These are phyloP conservation scores for Paramyrothecium sp. DNA, from an alignment of 2,329 filamentous ascomycete genomes.

Conservation along the genomic window DNA sequence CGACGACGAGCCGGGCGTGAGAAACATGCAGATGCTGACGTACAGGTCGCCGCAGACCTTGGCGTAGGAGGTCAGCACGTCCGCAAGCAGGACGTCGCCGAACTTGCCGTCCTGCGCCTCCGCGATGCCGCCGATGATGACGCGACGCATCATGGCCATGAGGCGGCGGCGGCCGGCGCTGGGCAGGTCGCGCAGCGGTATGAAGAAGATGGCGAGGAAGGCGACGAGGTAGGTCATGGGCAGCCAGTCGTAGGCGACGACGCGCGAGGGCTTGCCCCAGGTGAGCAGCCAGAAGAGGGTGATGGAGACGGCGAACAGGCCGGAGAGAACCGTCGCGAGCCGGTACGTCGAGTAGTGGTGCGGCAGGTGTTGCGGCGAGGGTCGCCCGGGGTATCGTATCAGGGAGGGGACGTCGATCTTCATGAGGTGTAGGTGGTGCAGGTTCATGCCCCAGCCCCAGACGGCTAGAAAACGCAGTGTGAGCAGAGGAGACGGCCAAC, in stretches of 20 bases:
- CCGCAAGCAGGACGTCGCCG: slow-evolving; percentile 87
- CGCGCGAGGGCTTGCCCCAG: slow-evolving; percentile 64
- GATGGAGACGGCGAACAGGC: slow-evolving; percentile 69
- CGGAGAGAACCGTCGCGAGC: slow-evolving; percentile 73
- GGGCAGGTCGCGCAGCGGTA: slow-evolving; percentile 68
- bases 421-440: slow-evolving; percentile 77
- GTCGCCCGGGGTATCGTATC: slow-evolving; percentile 79
- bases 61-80: slow-evolving; percentile 92
- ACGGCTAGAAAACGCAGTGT: too few relatives aligned
- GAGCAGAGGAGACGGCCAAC: too few relatives aligned
- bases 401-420: slow-evolving; percentile 86
- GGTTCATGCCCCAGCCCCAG: slow-evolving; percentile 93
- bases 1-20: slow-evolving; percentile 67
- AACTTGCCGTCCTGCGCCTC: slow-evolving; percentile 89
- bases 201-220: slow-evolving; percentile 67
- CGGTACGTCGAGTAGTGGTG: slow-evolving; percentile 85
- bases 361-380: slow-evolving; percentile 66
- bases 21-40: slow-evolving; percentile 88
- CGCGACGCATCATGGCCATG: slow-evolving; percentile 71
- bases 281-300: slow-evolving; percentile 83
- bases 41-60: slow-evolving; percentile 90
- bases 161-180: slow-evolving; percentile 73
- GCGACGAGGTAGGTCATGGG: slow-evolving; percentile 80
- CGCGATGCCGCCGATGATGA: slow-evolving; percentile 82
- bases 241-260: slow-evolving; percentile 79